Conservation (phyloP, 2,329 filamentous ascomycete species). For the Colletotrichum tropicicola region DNA sequence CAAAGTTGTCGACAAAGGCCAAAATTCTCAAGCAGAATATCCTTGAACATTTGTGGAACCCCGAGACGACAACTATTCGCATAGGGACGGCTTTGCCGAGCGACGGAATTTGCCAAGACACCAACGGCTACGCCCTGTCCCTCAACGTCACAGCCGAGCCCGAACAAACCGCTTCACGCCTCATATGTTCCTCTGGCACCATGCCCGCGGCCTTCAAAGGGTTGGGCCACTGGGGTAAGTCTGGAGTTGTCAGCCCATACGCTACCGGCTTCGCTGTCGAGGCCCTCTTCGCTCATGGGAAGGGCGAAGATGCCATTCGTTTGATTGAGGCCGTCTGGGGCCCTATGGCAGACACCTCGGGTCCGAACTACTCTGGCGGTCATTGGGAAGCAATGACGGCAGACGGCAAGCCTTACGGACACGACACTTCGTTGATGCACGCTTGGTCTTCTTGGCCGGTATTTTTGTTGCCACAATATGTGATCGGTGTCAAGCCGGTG, state of each 20-base stretch:
- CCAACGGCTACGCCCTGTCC: slow-evolving; percentile 12
- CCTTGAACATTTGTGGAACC: neutral
- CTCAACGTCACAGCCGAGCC: neutral
- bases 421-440: slow-evolving; percentile 18
- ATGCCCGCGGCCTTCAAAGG: neutral
- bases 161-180: neutral
- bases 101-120: slow-evolving; percentile 11
- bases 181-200: neutral
- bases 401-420: slow-evolving; percentile 1
- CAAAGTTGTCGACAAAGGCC: neutral
- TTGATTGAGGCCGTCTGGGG: slow-evolving; percentile 10
- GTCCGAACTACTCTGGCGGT: slow-evolving; percentile 13
- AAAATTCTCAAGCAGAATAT: neutral
- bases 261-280: slow-evolving; percentile 19
- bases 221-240: slow-evolving; percentile 4
- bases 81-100: slow-evolving; percentile 1
- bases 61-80: neutral
- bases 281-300: slow-evolving; percentile 3
- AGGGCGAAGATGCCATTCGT: slow-evolving; percentile 1
- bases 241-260: slow-evolving; percentile 12
- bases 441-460: slow-evolving; percentile 27
- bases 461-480: slow-evolving; percentile 17
- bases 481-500: slow-evolving; percentile 4
- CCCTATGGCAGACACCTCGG: neutral
- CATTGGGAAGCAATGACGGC: slow-evolving; percentile 25